Evolutionary conservation across 2,329 filamentous ascomycete species (phyloP).

Genomic region (Bipolaris oryzae): DNA sequence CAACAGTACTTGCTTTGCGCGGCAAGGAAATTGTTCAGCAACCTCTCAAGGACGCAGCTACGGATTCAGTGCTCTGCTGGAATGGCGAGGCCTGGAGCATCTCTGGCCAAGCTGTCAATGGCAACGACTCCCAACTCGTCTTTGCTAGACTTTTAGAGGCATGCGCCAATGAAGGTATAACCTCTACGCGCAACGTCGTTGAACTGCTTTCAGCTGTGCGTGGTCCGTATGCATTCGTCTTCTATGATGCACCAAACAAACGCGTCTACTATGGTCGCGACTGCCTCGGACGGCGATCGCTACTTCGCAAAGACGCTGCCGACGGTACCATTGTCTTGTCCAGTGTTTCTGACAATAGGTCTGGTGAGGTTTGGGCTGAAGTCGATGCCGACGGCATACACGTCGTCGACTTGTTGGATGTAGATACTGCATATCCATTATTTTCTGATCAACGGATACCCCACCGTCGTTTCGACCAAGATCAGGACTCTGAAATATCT

Average conservation of each 20-base stretch:
- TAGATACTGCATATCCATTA: neutral
- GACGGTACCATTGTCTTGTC: conserved; percentile 49
- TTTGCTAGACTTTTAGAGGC: conserved; percentile 62
- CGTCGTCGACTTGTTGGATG: conserved; percentile 61
- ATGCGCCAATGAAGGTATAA: conserved; percentile 2
- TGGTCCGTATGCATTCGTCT: conserved; percentile 91
- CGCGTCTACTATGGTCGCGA: conserved; percentile 84
- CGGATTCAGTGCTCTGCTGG: conserved; percentile 82
- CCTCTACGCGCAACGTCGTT: conserved; percentile 23
- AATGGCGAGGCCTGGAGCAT: conserved; percentile 96
- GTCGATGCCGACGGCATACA: conserved; percentile 86
- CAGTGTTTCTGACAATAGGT: conserved; percentile 46
- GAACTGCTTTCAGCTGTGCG: conserved; percentile 35
- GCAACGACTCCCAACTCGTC: conserved; percentile 79
- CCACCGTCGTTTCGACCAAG: conserved; percentile 24
- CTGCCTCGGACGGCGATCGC: conserved; percentile 82
- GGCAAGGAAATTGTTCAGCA: conserved; percentile 74
- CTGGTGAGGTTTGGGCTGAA: conserved; percentile 68
- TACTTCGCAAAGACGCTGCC: conserved; percentile 64
- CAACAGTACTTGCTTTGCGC: conserved; percentile 89
- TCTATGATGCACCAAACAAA: conserved; percentile 67
- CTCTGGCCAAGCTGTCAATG: conserved; percentile 60
- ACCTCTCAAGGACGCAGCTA: conserved; percentile 66
- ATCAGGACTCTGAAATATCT: conserved; percentile 14
- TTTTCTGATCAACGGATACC: conserved; percentile 29